Conservation (phyloP, 306 rosid species). For the Erythrophleum fordii region DNA sequence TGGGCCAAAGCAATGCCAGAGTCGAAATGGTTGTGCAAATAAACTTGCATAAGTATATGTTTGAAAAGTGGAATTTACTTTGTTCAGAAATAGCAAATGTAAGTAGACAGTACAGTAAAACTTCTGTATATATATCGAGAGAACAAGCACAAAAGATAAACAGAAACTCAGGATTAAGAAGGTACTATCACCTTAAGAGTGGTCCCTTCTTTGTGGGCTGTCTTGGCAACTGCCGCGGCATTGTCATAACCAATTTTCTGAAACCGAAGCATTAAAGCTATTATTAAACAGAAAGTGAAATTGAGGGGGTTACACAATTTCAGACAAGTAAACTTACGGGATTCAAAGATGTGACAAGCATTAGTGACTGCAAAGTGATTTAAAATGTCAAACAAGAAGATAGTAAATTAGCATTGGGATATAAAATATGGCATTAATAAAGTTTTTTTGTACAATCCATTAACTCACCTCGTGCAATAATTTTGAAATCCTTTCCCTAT, state of each 20-base stretch:
- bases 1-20: conserved; percentile 23
- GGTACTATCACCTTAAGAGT: conserved; percentile 79
- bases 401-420: conserved; percentile 45
- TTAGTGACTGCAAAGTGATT: conserved; percentile 75
- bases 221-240: conserved; percentile 97
- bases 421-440: conserved; percentile 20
- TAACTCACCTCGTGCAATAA: conserved; percentile 86
- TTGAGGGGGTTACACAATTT: conserved; percentile 16
- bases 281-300: conserved; percentile 27
- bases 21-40: conserved; percentile 7
- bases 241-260: conserved; percentile 99
- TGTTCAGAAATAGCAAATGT: background rate
- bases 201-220: conserved; percentile 92
- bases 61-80: conserved; percentile 1
- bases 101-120: background rate
- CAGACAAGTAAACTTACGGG: conserved; percentile 68
- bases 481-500: conserved; percentile 90
- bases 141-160: conserved; percentile 17
- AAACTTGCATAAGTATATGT: conserved; percentile 14
- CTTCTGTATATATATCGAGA: background rate
- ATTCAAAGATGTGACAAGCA: conserved; percentile 95
- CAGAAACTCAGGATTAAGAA: conserved; percentile 24
- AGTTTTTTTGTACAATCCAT: conserved; percentile 23
- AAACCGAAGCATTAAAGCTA: conserved; percentile 32
- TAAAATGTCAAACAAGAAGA: conserved; percentile 38